A percentile compares a stretch with the other conserved stretches of the same genome.
These are phyloP conservation scores for Lanmaoa rubissima DNA, from an alignment of 768 basidiomycete genomes.

Conservation along the genomic window DNA sequence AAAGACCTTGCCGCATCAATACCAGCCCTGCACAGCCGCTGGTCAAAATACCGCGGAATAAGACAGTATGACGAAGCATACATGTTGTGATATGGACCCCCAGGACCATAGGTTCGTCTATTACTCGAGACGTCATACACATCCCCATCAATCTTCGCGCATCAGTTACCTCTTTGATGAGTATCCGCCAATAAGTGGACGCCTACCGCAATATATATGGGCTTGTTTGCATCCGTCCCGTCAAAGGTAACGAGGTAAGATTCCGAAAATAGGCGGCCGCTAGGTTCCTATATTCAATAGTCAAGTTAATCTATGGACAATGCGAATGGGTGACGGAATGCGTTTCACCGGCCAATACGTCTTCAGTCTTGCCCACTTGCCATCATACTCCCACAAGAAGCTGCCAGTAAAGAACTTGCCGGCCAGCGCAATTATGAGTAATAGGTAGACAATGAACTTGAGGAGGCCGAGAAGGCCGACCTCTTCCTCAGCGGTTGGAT, in stretches of 20 bases:
- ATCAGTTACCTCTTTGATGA: conserved; percentile 7
- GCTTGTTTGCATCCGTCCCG: conserved; percentile 60
- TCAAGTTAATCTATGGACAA: background rate
- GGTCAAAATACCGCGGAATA: conserved; percentile 23
- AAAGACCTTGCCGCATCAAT: conserved; percentile 90
- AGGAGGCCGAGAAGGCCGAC: conserved; percentile 63
- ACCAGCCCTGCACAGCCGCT: conserved; percentile 58
- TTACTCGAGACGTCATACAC: conserved; percentile 90
- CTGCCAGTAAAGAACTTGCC: conserved; percentile 88
- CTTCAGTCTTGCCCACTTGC: conserved; percentile 58
- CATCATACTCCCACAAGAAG: conserved; percentile 79
- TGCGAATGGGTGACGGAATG: background rate
- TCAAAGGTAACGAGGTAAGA: conserved; percentile 62
- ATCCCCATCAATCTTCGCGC: conserved; percentile 77
- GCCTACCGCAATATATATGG: conserved; percentile 83
- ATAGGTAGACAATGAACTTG: conserved; percentile 61
- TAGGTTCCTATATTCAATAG: conserved; percentile 38
- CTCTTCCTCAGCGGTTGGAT: conserved; percentile 69
- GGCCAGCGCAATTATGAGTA: conserved; percentile 54
- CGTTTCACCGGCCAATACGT: conserved; percentile 61
- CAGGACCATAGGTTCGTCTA: conserved; percentile 77
- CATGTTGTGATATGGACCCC: conserved; percentile 80
- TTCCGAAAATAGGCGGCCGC: conserved; percentile 76
- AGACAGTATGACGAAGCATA: conserved; percentile 30
- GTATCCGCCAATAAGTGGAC: conserved; percentile 7